Evolutionary conservation across 192 early-diverging fungal genomes (phyloP).

Genomic region (Lobulomyces angularis): DNA sequence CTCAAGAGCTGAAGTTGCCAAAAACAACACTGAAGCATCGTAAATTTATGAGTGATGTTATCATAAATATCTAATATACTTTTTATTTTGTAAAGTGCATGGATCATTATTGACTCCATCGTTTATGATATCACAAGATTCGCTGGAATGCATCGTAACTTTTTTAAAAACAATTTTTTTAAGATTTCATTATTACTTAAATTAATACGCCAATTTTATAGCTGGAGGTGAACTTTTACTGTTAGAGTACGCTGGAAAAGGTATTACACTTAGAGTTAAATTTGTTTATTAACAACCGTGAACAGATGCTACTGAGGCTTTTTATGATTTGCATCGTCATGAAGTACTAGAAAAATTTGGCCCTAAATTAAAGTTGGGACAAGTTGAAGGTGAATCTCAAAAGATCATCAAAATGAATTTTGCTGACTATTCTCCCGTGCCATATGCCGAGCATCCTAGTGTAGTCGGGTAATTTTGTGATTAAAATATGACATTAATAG

Average conservation of each 20-base stretch:
- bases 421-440: too few relatives aligned
- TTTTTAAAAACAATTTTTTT: background rate
- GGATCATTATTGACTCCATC: slow-evolving; percentile 19
- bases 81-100: background rate
- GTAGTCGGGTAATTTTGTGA: too few relatives aligned
- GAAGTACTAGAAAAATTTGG: slow-evolving; percentile 21
- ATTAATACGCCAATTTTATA: background rate
- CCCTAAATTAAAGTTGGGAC: too few relatives aligned
- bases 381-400: too few relatives aligned
- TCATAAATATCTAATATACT: slow-evolving; percentile 7
- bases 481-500: too few relatives aligned
- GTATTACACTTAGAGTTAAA: slow-evolving; percentile 16
- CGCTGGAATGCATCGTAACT: slow-evolving; percentile 8
- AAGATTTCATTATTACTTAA: background rate
- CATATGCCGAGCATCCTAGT: too few relatives aligned
- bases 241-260: slow-evolving; percentile 7
- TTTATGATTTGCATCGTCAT: slow-evolving; percentile 28
- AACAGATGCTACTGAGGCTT: too few relatives aligned
- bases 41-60: too few relatives aligned
- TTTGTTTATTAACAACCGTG: slow-evolving; percentile 12
- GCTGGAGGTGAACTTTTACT: slow-evolving; percentile 7
- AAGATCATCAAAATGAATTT: too few relatives aligned
- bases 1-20: too few relatives aligned
- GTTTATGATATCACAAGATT: slow-evolving; percentile 29
- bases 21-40: slow-evolving; percentile 25